These are phyloP conservation scores for Tolypocladium tropicale DNA, from an alignment of 2,329 filamentous ascomycete species.

Conservation along the genomic window DNA sequence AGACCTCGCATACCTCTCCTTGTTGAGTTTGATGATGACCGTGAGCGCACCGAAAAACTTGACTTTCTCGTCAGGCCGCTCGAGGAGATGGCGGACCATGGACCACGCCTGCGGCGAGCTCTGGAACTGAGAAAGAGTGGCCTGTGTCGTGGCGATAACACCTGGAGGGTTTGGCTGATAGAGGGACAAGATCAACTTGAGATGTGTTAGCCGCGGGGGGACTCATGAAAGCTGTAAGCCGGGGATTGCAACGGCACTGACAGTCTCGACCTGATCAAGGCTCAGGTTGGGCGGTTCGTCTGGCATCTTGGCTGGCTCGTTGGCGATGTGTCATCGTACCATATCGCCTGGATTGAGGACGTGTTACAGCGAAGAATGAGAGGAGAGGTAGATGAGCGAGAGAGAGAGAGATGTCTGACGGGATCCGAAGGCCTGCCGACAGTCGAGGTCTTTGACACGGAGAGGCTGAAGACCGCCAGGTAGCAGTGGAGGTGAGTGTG, in stretches of 20 bases:
- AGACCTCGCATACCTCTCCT: constrained; percentile 52
- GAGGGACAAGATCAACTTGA: constrained; percentile 38
- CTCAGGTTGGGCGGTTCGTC: constrained; percentile 7
- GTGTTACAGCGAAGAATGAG: not conserved
- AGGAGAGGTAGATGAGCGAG: not conserved
- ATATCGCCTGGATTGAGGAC: not conserved
- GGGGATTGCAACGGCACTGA: constrained; percentile 4
- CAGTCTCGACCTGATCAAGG: constrained; percentile 14
- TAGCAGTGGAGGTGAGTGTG: not conserved
- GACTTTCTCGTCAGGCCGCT: constrained; percentile 59
- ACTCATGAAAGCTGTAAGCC: not conserved
- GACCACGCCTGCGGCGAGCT: constrained; percentile 75
- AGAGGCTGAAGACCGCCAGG: too few species aligned
- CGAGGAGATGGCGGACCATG: constrained; percentile 66
- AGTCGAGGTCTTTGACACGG: not conserved
- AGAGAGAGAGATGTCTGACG: not conserved
- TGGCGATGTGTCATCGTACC: constrained; percentile 1
- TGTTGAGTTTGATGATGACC: constrained; percentile 88
- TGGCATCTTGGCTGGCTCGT: constrained; percentile 5
- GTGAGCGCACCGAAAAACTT: constrained; percentile 91
- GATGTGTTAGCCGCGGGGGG: not conserved
- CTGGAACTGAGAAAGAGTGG: constrained; percentile 69
- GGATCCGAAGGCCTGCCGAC: not conserved
- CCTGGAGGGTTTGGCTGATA: constrained; percentile 42
- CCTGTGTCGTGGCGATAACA: constrained; percentile 47